Percentiles rank a stretch among this genome's conserved stretches.
These are phyloP conservation scores for Arxiozyma telluris DNA, from an alignment of 1,139 yeast species.

Conservation along the genomic window DNA sequence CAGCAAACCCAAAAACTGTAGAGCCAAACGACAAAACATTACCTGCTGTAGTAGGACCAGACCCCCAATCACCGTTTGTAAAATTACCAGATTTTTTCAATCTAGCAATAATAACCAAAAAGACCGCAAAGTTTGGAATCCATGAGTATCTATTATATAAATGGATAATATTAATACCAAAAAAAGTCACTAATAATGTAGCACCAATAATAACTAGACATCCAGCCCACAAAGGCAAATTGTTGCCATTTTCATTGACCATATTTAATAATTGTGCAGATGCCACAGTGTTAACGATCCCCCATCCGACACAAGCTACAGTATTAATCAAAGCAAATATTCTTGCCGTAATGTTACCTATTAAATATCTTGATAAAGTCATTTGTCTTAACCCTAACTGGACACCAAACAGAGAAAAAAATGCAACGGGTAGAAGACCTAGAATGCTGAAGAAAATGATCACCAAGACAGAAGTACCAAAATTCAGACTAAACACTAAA, in stretches of 20 bases:
- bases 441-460: constrained; percentile 65
- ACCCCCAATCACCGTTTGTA: constrained; percentile 33
- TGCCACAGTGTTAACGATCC: constrained; percentile 85
- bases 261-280: constrained; percentile 78
- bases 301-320: constrained; percentile 92
- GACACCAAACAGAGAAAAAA: constrained; percentile 76
- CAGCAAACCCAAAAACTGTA: constrained; percentile 78
- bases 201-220: constrained; percentile 61
- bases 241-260: constrained; percentile 46
- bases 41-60: constrained; percentile 61
- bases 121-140: constrained; percentile 70
- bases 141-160: constrained; percentile 77
- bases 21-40: constrained; percentile 77
- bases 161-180: constrained; percentile 80
- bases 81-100: constrained; percentile 60
- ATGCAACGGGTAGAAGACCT: constrained; percentile 75
- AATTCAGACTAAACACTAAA: constrained; percentile 39
- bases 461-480: constrained; percentile 55
- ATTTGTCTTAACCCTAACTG: constrained; percentile 82
- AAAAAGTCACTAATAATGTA: constrained; percentile 70
- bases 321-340: constrained; percentile 70
- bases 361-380: constrained; percentile 67
- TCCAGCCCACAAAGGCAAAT: constrained; percentile 86
- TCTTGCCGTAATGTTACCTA: constrained; percentile 69
- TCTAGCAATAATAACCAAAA: constrained; percentile 71